These are phyloP conservation scores for Lathyrus aphaca DNA, from an alignment of 306 rosid genomes.

Conservation along the genomic window DNA sequence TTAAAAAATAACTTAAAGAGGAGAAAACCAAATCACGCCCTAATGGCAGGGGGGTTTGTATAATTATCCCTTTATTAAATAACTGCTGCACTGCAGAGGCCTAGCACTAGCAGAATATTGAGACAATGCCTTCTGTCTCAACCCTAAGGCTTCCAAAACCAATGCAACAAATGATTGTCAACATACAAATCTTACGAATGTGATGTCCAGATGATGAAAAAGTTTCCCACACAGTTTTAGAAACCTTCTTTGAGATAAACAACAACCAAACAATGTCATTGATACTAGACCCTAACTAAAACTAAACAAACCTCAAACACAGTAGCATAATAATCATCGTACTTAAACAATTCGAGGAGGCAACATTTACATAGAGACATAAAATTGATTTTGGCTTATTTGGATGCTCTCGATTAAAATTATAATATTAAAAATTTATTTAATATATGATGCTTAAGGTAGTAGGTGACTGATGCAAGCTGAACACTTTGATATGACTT, in stretches of 20 bases:
- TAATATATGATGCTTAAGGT: constrained; percentile 20
- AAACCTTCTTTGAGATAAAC: constrained; percentile 14
- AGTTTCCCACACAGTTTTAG: constrained; percentile 14
- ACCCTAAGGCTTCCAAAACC: constrained; percentile 13
- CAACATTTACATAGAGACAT: too few species aligned
- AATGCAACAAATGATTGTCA: constrained; percentile 18
- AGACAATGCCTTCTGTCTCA: constrained; percentile 4
- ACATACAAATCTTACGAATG: background rate
- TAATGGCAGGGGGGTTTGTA: too few species aligned
- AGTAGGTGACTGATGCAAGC: constrained; percentile 13
- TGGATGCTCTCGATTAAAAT: background rate
- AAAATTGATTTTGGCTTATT: background rate
- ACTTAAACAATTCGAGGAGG: background rate
- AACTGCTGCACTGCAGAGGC: too few species aligned
- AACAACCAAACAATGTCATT: constrained; percentile 26
- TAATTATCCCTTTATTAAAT: too few species aligned
- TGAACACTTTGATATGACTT: constrained; percentile 30
- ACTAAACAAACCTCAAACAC: background rate
- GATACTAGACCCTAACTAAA: constrained; percentile 26
- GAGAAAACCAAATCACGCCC: too few species aligned
- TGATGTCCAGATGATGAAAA: background rate
- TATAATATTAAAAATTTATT: too few species aligned
- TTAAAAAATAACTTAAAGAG: too few species aligned
- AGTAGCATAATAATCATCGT: background rate
- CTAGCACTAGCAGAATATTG: background rate